phyloP scores from a whole-genome alignment of 352 stramenopile genomes.

The Peronospora belbahrii region DNA sequence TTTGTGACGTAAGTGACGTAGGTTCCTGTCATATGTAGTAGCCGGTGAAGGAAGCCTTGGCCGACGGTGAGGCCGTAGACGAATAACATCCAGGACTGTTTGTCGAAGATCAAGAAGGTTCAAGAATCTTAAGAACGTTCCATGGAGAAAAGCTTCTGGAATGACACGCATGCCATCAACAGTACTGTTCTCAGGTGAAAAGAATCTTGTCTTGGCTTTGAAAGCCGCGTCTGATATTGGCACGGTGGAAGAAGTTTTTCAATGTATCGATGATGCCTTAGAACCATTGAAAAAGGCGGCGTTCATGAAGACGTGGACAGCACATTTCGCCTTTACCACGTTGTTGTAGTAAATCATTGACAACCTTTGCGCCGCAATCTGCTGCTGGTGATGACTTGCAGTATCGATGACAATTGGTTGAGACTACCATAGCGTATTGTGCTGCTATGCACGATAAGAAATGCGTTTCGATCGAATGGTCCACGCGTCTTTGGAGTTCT shows the following conservation, averaged over 20 bases:
- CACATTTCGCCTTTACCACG: no score
- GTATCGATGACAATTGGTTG: not conserved
- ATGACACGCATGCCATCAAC: not conserved
- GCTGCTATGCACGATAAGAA: not conserved
- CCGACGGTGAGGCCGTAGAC: slow-evolving; percentile 14
- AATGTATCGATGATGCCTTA: no score
- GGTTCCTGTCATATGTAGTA: not conserved
- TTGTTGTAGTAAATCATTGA: no score
- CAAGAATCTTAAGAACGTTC: slow-evolving; percentile 10
- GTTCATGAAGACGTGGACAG: no score
- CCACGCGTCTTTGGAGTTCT: not conserved
- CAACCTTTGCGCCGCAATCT: not conserved
- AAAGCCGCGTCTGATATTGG: no score
- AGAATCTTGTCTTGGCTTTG: no score
- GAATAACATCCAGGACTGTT: slow-evolving; percentile 7
- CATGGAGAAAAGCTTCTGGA: slow-evolving; percentile 5
- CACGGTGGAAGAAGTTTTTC: no score
- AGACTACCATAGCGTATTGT: not conserved
- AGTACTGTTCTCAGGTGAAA: not conserved
- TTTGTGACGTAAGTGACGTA: slow-evolving; percentile 10
- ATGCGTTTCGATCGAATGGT: not conserved
- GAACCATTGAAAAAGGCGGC: no score
- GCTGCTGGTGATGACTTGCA: not conserved
- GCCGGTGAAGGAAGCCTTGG: slow-evolving; percentile 4
- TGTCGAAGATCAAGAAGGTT: slow-evolving; percentile 11